Evolutionary conservation across 305 asterid genomes (phyloP), one percentile per base, ranked within the genome.

Genomic region (Fraxinus angustifolia): DNA sequence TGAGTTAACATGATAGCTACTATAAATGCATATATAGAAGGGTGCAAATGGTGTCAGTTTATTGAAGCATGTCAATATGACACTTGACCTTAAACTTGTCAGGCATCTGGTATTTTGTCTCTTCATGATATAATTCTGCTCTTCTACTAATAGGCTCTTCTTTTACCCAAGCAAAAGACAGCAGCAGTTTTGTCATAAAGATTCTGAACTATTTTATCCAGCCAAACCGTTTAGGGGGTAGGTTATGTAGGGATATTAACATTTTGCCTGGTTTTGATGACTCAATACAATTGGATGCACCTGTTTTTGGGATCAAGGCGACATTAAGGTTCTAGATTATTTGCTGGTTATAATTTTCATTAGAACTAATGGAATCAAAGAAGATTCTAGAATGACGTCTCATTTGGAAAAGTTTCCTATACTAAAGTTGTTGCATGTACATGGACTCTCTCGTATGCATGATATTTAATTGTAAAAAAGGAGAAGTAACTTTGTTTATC

Each of bases 11-110:
- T 42, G 40, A 78, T 28, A 67, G 75, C 80, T 19, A 19, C 68
- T 19, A 8, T 8, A 80, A 56, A 77, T 85, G 62, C 88, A 79
- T 71, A 56, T 2, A 31, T 73, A 31, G 40, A 76, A 58, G 23
- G 58, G 48, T 40, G 73, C 72, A n/a, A 77, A 73, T 38, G 40
- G 7, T 76, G 23, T 73, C 12, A 26, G 30, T 78, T 67, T 50
- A 6, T 74, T 6, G 8, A 6, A 78, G 62, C 60, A 34, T 35
- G 26, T 16, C 68, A 71, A 31, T 16, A 70, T 33, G 75, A 68
- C 40, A 28, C 40, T 68, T 31, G 72, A 31, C 45, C 14, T 30
- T 70, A n/a, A 16, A 30, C 42, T 33, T 14, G 23, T 70, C 23
- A 12, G 38, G 12, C 75, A 70, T 70, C 35, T 31, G 75, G 17